Evolutionary conservation across 192 early-diverging fungal genomes (phyloP), one percentile per base, ranked within the genome.

Genomic region (Backusella morwellensis): DNA sequence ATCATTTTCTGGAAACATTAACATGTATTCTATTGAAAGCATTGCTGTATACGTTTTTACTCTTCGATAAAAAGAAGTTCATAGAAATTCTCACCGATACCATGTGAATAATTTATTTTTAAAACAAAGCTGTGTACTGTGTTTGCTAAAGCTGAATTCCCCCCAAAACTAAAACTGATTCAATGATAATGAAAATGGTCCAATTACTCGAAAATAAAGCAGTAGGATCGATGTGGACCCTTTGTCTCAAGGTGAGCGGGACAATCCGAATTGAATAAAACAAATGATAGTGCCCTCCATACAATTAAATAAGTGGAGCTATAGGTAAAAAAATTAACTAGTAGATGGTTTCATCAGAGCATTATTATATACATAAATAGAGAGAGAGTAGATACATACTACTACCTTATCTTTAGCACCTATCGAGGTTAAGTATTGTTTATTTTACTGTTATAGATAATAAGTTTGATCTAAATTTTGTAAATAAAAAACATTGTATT

Each of bases 11-110:
- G 12, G 56, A 63, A 59, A 26, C 56, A 23, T 0, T 26, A 29
- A 8, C 12, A 59, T 59, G 23, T 2, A 59, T 59, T 26, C 11
- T 59, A 14, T 26, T 26, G 9, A 4, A 29, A 29, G 26, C 4
- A 32, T 59, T 59, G 2, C 21, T 50, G 23, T 7, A 59, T 9
- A 4, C 9, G 9, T 3, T 26, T 59, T 26, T 44, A 44, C 17
- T 59, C 12, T 32, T 59, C 12, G 23, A 11, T 59, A 26, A 59
- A 12, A 26, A 26, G 11, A 29, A 26, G 56, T 29, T 23, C 23
- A n/a, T 29, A 63, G 26, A 63, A 63, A 63, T 63, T 63, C 56
- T 63, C 56, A 63, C 56, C 56, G 26, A 63, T 63, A 63, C 56
- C 56, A 63, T 63, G 56, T 63, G 56, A 63, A 63, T 63, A 63